Conservation (phyloP, 331 rosid species). For the Prunus yedoensis region DNA sequence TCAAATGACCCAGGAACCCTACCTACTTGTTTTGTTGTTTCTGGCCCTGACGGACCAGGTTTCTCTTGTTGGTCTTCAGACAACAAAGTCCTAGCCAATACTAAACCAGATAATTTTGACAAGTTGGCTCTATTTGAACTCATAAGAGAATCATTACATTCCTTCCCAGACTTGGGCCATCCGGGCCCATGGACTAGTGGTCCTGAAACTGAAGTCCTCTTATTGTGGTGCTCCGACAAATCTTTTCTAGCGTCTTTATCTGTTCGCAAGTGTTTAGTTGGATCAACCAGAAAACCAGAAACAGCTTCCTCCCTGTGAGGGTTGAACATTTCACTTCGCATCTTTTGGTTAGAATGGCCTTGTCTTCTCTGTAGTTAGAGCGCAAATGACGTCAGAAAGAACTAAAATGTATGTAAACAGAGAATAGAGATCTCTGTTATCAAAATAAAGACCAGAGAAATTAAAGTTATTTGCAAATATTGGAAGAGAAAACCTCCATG, state of each 20-base stretch:
- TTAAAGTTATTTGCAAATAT: no score
- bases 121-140: constrained; percentile 43
- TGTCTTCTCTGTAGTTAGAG: constrained; percentile 50
- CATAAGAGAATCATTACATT: constrained; percentile 33
- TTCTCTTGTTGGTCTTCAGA: constrained; percentile 49
- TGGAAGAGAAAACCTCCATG: no score
- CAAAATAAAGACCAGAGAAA: not conserved
- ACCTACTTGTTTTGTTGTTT: constrained; percentile 26
- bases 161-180: constrained; percentile 46
- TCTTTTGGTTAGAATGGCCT: constrained; percentile 37
- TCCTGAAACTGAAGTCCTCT: constrained; percentile 69
- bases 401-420: not conserved
- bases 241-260: constrained; percentile 37
- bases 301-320: constrained; percentile 41
- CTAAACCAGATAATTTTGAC: constrained; percentile 56
- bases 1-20: constrained; percentile 39
- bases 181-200: constrained; percentile 52
- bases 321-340: constrained; percentile 49
- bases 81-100: constrained; percentile 47
- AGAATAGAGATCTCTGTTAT: not conserved
- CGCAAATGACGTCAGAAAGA: constrained; percentile 13
- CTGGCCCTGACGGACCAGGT: constrained; percentile 35
- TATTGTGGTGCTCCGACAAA: constrained; percentile 37
- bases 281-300: constrained; percentile 58
- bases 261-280: constrained; percentile 43